Base-by-base conservation (phyloP, 805 yeast species). In the Lachancea quebecensis region DNA sequence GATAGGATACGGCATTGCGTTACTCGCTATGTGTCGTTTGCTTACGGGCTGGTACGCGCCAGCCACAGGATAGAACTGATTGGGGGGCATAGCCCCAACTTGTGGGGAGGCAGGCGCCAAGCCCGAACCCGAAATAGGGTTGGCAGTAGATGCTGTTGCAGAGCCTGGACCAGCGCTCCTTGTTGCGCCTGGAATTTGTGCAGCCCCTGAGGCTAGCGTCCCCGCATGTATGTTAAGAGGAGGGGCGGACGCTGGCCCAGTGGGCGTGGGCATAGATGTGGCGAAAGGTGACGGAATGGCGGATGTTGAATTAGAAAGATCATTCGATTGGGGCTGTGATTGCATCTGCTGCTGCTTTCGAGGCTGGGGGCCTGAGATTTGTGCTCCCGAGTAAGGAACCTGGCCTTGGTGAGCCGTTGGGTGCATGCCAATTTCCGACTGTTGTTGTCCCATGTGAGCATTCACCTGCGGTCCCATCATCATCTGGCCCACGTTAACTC, bases 1-100 rank as follows among this genome's bases (percentile, higher is more conserved):
- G 30, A 52, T 51, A 10, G 58, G 55, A 34, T 57, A 64, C 27
- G 62, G 57, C 30, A 59, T 41, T 37, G 45, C 45, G 49, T 46
- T 54, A 41, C 45, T 48, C 17, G 35, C 44, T 21, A 33, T 41
- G 38, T 16, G 25, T 30, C 39, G 45, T 32, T 44, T 15, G 39
- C 18, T 31, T 18, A 32, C 40, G 25, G 35, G 18, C 32, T 42
- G 45, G 36, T 39, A 35, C 21, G 51, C 15, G 41, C 29, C 36
- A 45, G 57, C n/a, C 40, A 32, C 33, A 28, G 47, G 14, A 40
- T 38, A 32, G 48, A 54, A 31, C 16, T 18, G 14, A 9, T 21
- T 18, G 2, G 38, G 25, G 16, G 21, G 8, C n/a, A 36, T 15
- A 12, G 28, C 38, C n/a, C 27, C 35, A n/a, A 34, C 29, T 10